Conservation (phyloP, 352 stramenopile species). For the Vaucheria bursata region DNA sequence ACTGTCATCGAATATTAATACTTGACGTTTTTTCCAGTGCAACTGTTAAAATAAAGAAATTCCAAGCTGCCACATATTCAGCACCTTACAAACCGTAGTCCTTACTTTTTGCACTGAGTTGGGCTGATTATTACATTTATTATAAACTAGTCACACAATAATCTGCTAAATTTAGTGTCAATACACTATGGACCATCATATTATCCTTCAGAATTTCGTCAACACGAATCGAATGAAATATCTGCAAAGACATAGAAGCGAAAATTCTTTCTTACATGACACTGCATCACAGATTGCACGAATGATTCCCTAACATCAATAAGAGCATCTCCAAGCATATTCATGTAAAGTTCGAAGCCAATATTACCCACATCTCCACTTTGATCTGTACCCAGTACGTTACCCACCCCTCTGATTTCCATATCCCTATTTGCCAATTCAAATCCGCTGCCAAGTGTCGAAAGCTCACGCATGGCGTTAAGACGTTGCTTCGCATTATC, state of each 20-base stretch:
- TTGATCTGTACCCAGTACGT: conserved; percentile 64
- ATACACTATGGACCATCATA: not conserved
- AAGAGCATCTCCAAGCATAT: conserved; percentile 66
- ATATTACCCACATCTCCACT: conserved; percentile 49
- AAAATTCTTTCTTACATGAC: conserved; percentile 9
- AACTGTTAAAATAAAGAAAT: no score
- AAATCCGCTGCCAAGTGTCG: conserved; percentile 53
- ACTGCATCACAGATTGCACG: conserved; percentile 17
- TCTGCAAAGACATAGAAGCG: not conserved
- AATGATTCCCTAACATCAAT: conserved; percentile 17
- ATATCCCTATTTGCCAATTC: conserved; percentile 67
- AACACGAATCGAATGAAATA: not conserved
- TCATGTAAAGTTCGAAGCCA: conserved; percentile 70
- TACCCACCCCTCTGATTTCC: conserved; percentile 67
- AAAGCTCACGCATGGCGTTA: conserved; percentile 58
- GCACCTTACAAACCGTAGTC: no score
- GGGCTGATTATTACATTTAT: no score
- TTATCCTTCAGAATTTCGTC: not conserved
- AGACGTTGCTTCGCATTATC: conserved; percentile 56
- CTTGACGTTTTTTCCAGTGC: no score
- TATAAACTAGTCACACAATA: no score
- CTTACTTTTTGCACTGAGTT: no score
- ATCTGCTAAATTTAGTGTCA: not conserved
- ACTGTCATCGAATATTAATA: no score
- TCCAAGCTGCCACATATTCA: no score